Percentiles rank a stretch among this genome's conserved stretches.
Conservation (phyloP, 495 filamentous ascomycete genomes). For the Tuber melanosporum region DNA sequence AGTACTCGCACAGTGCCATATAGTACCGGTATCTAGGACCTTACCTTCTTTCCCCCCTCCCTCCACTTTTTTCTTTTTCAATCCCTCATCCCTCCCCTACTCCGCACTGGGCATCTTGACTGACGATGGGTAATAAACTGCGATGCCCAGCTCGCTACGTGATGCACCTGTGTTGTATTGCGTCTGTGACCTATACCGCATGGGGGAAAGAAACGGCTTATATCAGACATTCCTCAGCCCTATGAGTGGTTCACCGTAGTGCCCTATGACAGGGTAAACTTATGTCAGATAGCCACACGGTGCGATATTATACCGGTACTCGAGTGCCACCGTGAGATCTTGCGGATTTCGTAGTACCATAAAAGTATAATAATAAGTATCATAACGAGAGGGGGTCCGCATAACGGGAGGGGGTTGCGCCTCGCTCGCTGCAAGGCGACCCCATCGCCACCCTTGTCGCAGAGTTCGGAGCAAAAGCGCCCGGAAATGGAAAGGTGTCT, state of each 20-base stretch:
- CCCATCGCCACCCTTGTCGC: not conserved
- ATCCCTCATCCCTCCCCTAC: not conserved
- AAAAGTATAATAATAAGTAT: not conserved
- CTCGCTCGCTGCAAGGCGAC: not conserved
- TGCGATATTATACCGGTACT: not conserved
- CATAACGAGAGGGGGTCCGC: not conserved
- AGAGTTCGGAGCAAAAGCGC: not conserved
- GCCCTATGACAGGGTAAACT: not conserved
- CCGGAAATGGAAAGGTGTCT: too few relatives aligned
- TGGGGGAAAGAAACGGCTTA: not conserved
- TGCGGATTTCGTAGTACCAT: too few relatives aligned
- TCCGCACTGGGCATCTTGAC: not conserved
- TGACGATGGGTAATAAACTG: not conserved
- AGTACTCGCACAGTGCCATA: not conserved
- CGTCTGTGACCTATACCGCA: not conserved
- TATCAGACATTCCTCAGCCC: not conserved
- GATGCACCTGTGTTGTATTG: not conserved
- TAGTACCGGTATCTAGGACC: not conserved
- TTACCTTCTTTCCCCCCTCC: not conserved
- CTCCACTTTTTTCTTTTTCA: too few relatives aligned
- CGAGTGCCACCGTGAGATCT: too few relatives aligned
- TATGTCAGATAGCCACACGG: not conserved
- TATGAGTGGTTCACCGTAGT: not conserved
- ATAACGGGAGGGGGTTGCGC: not conserved
- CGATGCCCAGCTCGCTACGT: not conserved